Percentiles rank a stretch among this genome's conserved stretches.
These are phyloP conservation scores for Pseudognaphalium luteoalbum DNA, from an alignment of 129 eudicot genomes.

Conservation along the genomic window DNA sequence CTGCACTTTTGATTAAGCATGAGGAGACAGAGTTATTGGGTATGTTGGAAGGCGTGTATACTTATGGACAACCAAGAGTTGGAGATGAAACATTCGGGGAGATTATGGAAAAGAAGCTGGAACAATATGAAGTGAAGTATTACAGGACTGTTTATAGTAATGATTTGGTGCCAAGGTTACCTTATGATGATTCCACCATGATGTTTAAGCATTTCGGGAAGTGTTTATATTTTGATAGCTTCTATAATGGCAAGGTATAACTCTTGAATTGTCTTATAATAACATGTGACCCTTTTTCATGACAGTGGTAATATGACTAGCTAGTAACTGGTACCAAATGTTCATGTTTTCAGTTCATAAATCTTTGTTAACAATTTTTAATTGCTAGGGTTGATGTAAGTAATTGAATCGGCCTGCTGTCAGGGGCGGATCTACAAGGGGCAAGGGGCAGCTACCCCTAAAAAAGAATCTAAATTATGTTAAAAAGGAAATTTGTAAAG, in stretches of 20 bases:
- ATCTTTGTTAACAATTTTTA: no score
- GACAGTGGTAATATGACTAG: neutral
- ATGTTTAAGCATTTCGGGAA: constrained; percentile 57
- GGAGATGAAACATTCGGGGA: constrained; percentile 46
- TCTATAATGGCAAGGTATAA: constrained; percentile 38
- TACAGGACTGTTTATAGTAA: constrained; percentile 48
- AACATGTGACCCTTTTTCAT: no score
- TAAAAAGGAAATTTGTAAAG: no score
- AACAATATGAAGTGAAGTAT: constrained; percentile 18
- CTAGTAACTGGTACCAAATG: no score
- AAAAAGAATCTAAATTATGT: no score
- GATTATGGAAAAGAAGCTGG: constrained; percentile 24
- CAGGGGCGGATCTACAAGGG: no score
- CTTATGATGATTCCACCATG: constrained; percentile 39
- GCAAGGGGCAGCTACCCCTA: no score
- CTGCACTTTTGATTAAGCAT: constrained; percentile 43
- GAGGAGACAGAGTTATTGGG: constrained; percentile 36
- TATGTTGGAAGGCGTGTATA: constrained; percentile 52
- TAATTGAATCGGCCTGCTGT: no score
- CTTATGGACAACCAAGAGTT: constrained; percentile 65
- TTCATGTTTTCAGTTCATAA: no score
- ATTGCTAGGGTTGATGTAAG: no score
- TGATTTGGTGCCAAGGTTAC: constrained; percentile 57
- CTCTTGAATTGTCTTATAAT: no score
- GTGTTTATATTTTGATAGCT: constrained; percentile 45